These are phyloP conservation scores for Aspergillus sp. DNA, from an alignment of 2,329 filamentous ascomycete genomes.

Conservation along the genomic window DNA sequence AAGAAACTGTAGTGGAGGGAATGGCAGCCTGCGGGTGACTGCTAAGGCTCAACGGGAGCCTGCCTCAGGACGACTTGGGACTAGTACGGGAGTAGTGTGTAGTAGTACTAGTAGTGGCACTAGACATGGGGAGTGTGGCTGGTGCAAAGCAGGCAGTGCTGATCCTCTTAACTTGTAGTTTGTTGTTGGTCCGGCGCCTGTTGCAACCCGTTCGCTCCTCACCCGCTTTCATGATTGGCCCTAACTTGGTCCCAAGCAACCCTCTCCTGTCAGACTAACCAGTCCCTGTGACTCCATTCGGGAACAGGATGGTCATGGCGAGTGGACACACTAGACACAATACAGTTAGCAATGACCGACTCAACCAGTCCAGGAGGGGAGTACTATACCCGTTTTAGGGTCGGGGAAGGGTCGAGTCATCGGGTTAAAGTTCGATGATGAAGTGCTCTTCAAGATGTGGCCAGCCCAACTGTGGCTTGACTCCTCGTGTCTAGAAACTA, in stretches of 20 bases:
- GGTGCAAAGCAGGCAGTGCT: conserved; percentile 18
- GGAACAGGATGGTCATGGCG: neutral
- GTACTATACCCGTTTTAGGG: conserved; percentile 9
- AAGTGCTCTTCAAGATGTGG: conserved; percentile 4
- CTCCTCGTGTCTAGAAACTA: neutral
- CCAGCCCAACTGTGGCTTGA: conserved; percentile 1
- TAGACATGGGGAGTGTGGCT: neutral
- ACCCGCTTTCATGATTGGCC: conserved; percentile 14
- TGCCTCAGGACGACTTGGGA: neutral
- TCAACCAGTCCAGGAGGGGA: neutral
- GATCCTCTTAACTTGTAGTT: neutral
- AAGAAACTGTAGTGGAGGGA: neutral
- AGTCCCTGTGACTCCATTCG: neutral
- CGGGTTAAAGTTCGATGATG: neutral
- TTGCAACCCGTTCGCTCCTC: conserved; percentile 8
- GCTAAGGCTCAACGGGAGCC: conserved; percentile 1
- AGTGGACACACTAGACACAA: neutral
- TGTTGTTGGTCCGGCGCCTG: conserved; percentile 9
- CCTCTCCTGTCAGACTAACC: conserved; percentile 8
- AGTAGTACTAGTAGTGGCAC: too few species aligned
- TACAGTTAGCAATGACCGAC: neutral
- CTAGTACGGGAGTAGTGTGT: too few species aligned
- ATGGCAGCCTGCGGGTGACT: conserved; percentile 9
- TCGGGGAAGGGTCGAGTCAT: conserved; percentile 16
- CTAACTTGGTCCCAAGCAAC: neutral